Evolutionary conservation across 164 flowering plant genomes (phyloP).

Genomic region (Cinnamomum chago): DNA sequence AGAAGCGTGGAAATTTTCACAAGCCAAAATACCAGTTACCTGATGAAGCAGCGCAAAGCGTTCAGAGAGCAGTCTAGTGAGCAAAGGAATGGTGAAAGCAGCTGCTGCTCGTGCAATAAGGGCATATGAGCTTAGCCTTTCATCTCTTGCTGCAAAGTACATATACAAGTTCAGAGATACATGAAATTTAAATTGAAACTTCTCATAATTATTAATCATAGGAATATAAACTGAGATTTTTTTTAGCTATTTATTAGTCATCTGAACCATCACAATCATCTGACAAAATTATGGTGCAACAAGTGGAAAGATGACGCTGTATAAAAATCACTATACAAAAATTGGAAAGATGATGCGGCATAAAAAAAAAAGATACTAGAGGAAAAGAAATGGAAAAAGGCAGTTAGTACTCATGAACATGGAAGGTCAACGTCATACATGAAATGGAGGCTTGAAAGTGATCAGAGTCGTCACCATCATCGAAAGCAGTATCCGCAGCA

Average conservation of each 20-base stretch:
- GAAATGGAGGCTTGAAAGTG: conserved; percentile 70
- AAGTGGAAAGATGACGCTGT: neutral
- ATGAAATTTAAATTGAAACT: neutral
- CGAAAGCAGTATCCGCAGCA: conserved; percentile 68
- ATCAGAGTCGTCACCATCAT: conserved; percentile 56
- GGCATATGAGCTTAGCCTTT: conserved; percentile 89
- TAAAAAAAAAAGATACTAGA: neutral
- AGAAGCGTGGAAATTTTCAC: neutral
- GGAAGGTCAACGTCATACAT: conserved; percentile 39
- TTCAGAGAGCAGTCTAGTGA: conserved; percentile 53
- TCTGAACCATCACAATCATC: too few relatives aligned
- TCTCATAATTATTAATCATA: neutral
- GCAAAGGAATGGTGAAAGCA: conserved; percentile 61
- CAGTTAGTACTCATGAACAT: neutral
- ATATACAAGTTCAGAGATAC: conserved; percentile 1
- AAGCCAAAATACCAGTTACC: conserved; percentile 31
- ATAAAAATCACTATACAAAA: neutral
- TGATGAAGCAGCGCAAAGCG: conserved; percentile 61
- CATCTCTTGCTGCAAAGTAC: conserved; percentile 76
- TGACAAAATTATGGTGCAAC: neutral
- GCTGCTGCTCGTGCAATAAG: conserved; percentile 86
- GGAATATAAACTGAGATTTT: neutral
- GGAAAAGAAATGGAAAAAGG: neutral
- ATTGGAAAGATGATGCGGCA: neutral
- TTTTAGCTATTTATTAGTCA: too few relatives aligned